phyloP scores from a whole-genome alignment of 2,329 filamentous ascomycete species.

The Bipolaris zeicola region DNA sequence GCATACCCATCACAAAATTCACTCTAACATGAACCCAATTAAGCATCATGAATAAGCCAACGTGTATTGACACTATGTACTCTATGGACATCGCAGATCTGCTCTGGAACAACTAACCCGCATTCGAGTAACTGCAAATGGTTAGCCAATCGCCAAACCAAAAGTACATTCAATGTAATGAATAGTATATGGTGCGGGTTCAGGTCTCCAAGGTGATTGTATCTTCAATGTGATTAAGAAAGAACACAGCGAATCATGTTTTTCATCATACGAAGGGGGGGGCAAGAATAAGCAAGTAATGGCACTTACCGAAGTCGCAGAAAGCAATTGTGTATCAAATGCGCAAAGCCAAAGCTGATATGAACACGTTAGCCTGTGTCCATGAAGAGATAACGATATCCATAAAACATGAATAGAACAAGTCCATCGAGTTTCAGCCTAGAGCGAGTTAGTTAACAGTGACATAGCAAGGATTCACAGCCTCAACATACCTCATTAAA shows the following conservation, averaged over 20 bases:
- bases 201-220: slow-evolving; percentile 71
- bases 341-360: slow-evolving; percentile 7
- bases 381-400: slow-evolving; percentile 15
- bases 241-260: slow-evolving; percentile 66
- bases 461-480: neutral
- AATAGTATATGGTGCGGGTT: slow-evolving; percentile 31
- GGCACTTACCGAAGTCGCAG: slow-evolving; percentile 23
- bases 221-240: slow-evolving; percentile 66
- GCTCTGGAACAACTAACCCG: neutral
- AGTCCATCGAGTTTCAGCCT: slow-evolving; percentile 50
- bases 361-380: slow-evolving; percentile 30
- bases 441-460: slow-evolving; percentile 27
- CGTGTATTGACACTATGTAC: slow-evolving; percentile 9
- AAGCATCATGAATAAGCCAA: neutral
- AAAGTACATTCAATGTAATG: neutral
- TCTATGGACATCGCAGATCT: neutral
- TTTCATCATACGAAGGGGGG: slow-evolving; percentile 60
- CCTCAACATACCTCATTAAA: slow-evolving; percentile 66
- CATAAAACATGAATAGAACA: slow-evolving; percentile 17
- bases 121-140: slow-evolving; percentile 2
- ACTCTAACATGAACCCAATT: neutral
- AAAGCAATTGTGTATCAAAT: neutral
- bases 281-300: slow-evolving; percentile 1
- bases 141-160: slow-evolving; percentile 13
- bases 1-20: neutral